Evolutionary conservation across 331 rosid genomes (phyloP).

Genomic region (Rhamnella rubrinervis): DNA sequence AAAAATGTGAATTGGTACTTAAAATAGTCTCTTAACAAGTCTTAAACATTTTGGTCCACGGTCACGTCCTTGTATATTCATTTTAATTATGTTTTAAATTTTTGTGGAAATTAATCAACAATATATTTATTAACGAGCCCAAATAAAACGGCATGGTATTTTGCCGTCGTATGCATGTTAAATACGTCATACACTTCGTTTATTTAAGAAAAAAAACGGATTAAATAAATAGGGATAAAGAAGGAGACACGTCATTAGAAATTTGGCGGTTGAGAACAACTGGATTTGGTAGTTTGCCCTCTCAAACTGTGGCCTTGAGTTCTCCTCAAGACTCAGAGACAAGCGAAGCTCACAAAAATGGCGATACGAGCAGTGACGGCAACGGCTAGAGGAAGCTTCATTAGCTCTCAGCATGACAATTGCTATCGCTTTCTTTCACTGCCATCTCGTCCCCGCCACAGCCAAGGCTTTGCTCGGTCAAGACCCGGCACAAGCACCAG

Average conservation of each 20-base stretch:
- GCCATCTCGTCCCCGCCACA: constrained; percentile 16
- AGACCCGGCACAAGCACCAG: background rate
- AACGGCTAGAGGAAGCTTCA: constrained; percentile 19
- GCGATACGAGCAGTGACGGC: constrained; percentile 23
- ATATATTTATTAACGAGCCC: too few species aligned
- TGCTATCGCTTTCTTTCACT: constrained; percentile 27
- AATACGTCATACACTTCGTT: too few species aligned
- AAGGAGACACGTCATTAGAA: constrained; percentile 41
- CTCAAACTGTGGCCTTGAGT: background rate
- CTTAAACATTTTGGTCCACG: too few species aligned
- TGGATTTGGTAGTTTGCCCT: background rate
- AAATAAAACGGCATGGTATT: too few species aligned
- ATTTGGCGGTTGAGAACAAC: constrained; percentile 48
- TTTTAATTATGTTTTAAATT: too few species aligned
- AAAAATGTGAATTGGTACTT: too few species aligned
- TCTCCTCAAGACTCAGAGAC: background rate
- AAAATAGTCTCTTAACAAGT: too few species aligned
- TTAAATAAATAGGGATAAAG: constrained; percentile 21
- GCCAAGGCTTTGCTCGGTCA: background rate
- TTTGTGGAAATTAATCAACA: too few species aligned
- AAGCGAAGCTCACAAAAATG: constrained; percentile 10
- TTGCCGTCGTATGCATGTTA: too few species aligned
- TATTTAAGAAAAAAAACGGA: too few species aligned
- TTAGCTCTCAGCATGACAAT: constrained; percentile 17
- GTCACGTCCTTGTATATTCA: too few species aligned